Evolutionary conservation across 176 grass and related monocot genomes (phyloP).

Genomic region (Oryza rufipogon): DNA sequence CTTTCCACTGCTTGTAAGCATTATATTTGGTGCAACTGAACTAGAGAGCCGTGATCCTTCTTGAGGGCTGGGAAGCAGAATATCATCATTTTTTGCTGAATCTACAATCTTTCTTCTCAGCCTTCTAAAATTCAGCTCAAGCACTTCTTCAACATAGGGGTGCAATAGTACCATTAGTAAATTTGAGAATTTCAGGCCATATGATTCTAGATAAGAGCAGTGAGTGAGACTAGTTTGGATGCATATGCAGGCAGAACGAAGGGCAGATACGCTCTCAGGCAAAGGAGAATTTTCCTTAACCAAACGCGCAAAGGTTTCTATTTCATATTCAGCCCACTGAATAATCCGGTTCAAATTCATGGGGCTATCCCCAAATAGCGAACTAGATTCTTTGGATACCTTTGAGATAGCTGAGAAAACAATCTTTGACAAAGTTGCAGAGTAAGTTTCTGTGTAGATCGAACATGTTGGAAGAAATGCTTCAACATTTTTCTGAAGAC

Average conservation of each 20-base stretch:
- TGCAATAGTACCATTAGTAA: slow-evolving; percentile 79
- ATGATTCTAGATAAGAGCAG: slow-evolving; percentile 70
- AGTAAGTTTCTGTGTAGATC: slow-evolving; percentile 78
- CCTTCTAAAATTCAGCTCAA: slow-evolving; percentile 95
- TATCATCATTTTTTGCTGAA: slow-evolving; percentile 68
- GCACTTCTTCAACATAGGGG: slow-evolving; percentile 87
- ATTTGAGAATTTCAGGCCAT: slow-evolving; percentile 89
- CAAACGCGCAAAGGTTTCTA: slow-evolving; percentile 78
- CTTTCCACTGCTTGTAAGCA: slow-evolving; percentile 81
- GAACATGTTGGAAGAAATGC: slow-evolving; percentile 85
- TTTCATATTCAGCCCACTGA: slow-evolving; percentile 88
- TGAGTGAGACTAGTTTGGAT: slow-evolving; percentile 82
- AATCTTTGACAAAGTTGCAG: slow-evolving; percentile 82
- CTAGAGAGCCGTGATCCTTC: slow-evolving; percentile 51
- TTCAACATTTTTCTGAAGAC: slow-evolving; percentile 73
- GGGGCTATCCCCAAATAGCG: slow-evolving; percentile 70
- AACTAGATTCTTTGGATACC: slow-evolving; percentile 69
- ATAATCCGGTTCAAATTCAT: slow-evolving; percentile 67
- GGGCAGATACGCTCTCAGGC: slow-evolving; percentile 71
- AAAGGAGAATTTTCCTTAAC: slow-evolving; percentile 93
- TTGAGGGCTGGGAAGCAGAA: slow-evolving; percentile 50
- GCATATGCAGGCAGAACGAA: slow-evolving; percentile 85
- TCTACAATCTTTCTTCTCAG: slow-evolving; percentile 73
- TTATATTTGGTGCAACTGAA: slow-evolving; percentile 55
- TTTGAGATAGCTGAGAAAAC: slow-evolving; percentile 92